phyloP scores from a whole-genome alignment of 805 yeast species.

The Barnettozyma californica region DNA sequence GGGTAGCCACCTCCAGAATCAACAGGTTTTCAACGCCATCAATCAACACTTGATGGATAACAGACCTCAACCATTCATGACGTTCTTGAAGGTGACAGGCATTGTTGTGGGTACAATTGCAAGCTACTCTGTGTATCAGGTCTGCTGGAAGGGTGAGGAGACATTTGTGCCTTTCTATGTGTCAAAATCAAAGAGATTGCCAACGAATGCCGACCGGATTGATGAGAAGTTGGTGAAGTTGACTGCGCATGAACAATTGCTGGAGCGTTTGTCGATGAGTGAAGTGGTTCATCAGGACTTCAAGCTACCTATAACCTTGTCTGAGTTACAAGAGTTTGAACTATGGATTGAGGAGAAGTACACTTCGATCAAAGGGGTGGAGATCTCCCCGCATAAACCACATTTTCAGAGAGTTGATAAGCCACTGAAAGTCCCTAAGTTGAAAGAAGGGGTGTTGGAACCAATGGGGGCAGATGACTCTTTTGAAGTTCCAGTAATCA shows the following conservation, averaged over 20 bases:
- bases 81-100: constrained; percentile 1
- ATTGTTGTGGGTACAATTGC: constrained; percentile 17
- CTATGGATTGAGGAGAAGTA: constrained; percentile 22
- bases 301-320: constrained; percentile 18
- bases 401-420: constrained; percentile 13
- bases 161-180: constrained; percentile 22
- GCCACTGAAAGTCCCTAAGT: constrained; percentile 16
- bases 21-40: constrained; percentile 10
- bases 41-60: constrained; percentile 6
- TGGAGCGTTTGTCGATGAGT: constrained; percentile 21
- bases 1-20: constrained; percentile 1
- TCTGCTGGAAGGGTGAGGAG: constrained; percentile 12
- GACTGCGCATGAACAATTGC: constrained; percentile 21
- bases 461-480: constrained; percentile 19
- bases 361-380: constrained; percentile 19
- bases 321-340: constrained; percentile 16
- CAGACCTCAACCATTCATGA: constrained; percentile 2
- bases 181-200: constrained; percentile 14
- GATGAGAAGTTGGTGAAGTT: constrained; percentile 15
- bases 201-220: constrained; percentile 8
- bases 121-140: constrained; percentile 15
- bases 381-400: constrained; percentile 19
- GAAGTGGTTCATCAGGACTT: constrained; percentile 15
- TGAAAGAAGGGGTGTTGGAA: constrained; percentile 17
- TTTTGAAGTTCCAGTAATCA: constrained; percentile 20